Evolutionary conservation across 1,284 basidiomycete species (phyloP).

Genomic region (Irpex rosettiformis): DNA sequence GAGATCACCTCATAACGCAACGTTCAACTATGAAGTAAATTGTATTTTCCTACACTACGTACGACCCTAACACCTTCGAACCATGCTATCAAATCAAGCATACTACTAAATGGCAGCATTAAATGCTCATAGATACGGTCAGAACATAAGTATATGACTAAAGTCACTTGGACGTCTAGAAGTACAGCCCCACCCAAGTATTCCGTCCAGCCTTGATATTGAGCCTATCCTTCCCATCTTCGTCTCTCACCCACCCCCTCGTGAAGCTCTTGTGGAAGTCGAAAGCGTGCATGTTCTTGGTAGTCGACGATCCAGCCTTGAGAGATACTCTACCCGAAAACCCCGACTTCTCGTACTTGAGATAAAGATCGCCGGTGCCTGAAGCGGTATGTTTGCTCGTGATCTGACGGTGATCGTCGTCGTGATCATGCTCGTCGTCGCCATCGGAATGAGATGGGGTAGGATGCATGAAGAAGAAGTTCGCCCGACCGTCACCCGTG

Average conservation of each 20-base stretch:
- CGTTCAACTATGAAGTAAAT: too few relatives aligned
- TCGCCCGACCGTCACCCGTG: conserved; percentile 45
- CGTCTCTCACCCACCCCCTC: conserved; percentile 45
- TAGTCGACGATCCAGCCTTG: conserved; percentile 39
- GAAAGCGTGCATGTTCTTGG: conserved; percentile 32
- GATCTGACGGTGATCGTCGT: conserved; percentile 41
- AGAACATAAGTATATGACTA: too few relatives aligned
- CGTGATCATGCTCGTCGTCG: not conserved
- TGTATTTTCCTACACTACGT: too few relatives aligned
- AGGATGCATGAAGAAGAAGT: conserved; percentile 41
- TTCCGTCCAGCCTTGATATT: conserved; percentile 33
- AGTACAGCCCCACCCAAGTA: conserved; percentile 53
- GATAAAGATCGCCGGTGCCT: conserved; percentile 47
- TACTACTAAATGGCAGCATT: too few relatives aligned
- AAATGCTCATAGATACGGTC: too few relatives aligned
- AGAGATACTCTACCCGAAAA: conserved; percentile 49
- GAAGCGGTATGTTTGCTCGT: conserved; percentile 41
- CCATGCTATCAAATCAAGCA: too few relatives aligned
- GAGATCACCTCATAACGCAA: too few relatives aligned
- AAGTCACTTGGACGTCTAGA: conserved; percentile 29
- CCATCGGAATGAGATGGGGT: conserved; percentile 19
- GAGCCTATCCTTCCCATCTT: conserved; percentile 44
- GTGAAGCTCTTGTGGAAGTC: conserved; percentile 27
- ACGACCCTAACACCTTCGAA: too few relatives aligned
- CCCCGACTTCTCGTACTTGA: conserved; percentile 48